phyloP scores from a whole-genome alignment of 1,284 basidiomycete genomes.

The Neolentinus lepideus region DNA sequence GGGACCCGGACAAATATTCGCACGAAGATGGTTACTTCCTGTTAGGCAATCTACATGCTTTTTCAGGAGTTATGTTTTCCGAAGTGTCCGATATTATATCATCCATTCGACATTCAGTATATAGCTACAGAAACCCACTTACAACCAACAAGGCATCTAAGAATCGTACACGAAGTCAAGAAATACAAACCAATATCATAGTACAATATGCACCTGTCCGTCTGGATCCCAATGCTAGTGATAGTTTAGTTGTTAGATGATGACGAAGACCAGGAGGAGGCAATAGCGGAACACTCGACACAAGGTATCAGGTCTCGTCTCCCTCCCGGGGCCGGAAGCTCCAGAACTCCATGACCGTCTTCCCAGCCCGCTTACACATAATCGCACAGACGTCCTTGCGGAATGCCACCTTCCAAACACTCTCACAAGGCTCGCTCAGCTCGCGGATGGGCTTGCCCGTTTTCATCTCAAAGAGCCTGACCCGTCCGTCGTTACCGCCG shows the following conservation, averaged over 20 bases:
- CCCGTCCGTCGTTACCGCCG: constrained; percentile 88
- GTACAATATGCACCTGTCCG: not conserved
- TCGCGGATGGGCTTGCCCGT: constrained; percentile 74
- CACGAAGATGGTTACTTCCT: no score
- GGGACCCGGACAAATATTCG: no score
- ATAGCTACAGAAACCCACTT: not conserved
- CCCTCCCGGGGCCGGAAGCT: constrained; percentile 44
- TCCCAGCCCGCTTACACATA: constrained; percentile 76
- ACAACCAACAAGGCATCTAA: not conserved
- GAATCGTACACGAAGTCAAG: not conserved
- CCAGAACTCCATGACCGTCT: constrained; percentile 90
- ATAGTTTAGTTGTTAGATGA: no score
- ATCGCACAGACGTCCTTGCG: constrained; percentile 76
- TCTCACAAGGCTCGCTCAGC: constrained; percentile 69
- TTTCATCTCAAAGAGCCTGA: constrained; percentile 77
- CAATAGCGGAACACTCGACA: not conserved
- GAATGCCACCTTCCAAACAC: constrained; percentile 86
- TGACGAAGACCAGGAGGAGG: not conserved
- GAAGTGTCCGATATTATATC: no score
- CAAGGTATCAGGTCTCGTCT: not conserved
- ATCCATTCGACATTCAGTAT: not conserved
- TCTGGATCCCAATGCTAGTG: not conserved
- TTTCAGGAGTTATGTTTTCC: no score
- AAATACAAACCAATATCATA: constrained; percentile 1
- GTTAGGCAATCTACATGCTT: no score